Evolutionary conservation across 768 basidiomycete species (phyloP), one percentile per base, ranked within the genome.

Genomic region (Strobilomyces confusus): DNA sequence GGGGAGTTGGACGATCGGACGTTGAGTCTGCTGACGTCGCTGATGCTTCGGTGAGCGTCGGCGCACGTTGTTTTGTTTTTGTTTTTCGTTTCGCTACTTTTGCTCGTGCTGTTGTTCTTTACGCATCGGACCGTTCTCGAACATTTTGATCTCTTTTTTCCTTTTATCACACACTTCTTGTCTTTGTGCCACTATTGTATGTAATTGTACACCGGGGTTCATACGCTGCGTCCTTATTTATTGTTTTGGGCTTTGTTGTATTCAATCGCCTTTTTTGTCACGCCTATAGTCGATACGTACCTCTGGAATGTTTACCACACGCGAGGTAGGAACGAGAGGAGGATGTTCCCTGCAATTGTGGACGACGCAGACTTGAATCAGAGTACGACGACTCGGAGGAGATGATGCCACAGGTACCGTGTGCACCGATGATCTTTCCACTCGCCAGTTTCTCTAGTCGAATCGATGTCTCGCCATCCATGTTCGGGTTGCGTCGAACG

Each of bases 1-100:
- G 75, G 71, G 15, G 73, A 63, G 15, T 65, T 82, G 33, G 77
- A 81, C 58, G 72, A 75, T 63, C 75, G 74, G 71, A 78, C 78
- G 57, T 66, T 84, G 68, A 61, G 72, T 25, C 66, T 77, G 54
- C 61, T 80, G 17, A 66, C 75, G 34, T 67, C 72, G 25, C 66
- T 77, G 52, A n/a, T 56, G 34, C 41, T 46, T 22, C 43, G 58
- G 41, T 70, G 63, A 64, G n/a, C 5, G 20, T 52, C 46, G 57
- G 36, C 33, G 9, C 49, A 29, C 46, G 9, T 55, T 49, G 22
- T 17, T 36, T 38, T 20, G 19, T 12, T 14, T 33, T 15, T 19
- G 9, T 8, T 12, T 23, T 1, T 17, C 15, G 36, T 34, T n/a
- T n/a, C n/a, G n/a, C 33, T 34, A 11, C 4, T 34, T 15, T 34